Evolutionary conservation across 345 rosid species (phyloP), one percentile per base, ranked within the genome.

Genomic region (Kernera saxatilis): DNA sequence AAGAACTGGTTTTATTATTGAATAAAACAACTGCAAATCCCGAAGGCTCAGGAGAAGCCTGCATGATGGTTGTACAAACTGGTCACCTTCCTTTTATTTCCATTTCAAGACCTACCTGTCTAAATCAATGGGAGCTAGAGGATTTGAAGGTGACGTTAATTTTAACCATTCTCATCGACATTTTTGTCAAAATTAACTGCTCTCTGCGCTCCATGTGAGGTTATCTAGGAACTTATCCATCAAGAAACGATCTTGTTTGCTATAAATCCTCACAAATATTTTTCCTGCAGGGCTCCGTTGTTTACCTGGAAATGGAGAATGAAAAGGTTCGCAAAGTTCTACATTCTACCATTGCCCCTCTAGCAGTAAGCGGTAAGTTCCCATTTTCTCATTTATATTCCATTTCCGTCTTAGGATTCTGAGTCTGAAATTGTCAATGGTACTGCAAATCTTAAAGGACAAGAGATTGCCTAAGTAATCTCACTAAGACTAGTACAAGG

Each of bases 291-390:
- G 88, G 76, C 44, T 82, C 85, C 46, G 51, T 82, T 44, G 73
- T 82, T 32, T 27, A 68, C 71, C 57, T 90, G 74, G 80, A 82
- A 70, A 71, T 87, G 81, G 93, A 87, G 74, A 80, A 84, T 52
- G 90, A 85, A 67, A 90, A 88, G 80, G 83, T 79, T 56, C 90
- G 98, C 43, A 70, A 48, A 50, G 76, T 93, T 63, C 90, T 93
- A 74, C 90, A 86, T 66, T 72, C 85, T 1, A 84, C 74, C 29
- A 61, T 79, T 26, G 78, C 88, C 77, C 96, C 96, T 14, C 75
- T 92, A 71, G 94, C 98, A 30, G 92, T 89, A 8, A 88, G 98
- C 52, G 86, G 98, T 92, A 80, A 86, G 90, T 68, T 8, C 21
- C 39, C 63, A 14, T 39, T 6, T 36, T 26, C 46, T 46, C 57